A percentile compares a stretch with the other conserved stretches of the same genome.
These are phyloP conservation scores for Apiospora koreana DNA, from an alignment of 2,329 filamentous ascomycete species.

Conservation along the genomic window DNA sequence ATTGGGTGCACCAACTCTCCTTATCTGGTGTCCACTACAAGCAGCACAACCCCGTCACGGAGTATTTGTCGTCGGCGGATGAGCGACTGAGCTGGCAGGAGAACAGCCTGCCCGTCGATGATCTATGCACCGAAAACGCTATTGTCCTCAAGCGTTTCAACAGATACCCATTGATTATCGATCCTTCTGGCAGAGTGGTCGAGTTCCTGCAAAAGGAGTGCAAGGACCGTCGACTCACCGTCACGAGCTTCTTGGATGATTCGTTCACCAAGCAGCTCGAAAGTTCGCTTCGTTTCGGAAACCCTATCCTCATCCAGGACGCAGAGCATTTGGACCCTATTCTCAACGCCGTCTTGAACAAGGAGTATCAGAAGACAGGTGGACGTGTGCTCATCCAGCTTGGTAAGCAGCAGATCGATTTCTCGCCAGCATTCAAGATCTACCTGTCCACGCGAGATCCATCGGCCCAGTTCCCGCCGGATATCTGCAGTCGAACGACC, in stretches of 20 bases:
- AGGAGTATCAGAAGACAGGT: constrained; percentile 98
- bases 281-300: constrained; percentile 94
- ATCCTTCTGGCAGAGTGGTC: constrained; percentile 90
- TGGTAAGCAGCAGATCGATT: constrained; percentile 98
- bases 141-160: constrained; percentile 98
- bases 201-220: constrained; percentile 95
- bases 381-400: constrained; percentile 97
- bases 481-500: constrained; percentile 96
- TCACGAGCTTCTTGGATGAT: constrained; percentile 97
- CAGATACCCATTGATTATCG: constrained; percentile 95
- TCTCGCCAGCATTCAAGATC: constrained; percentile 93
- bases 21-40: constrained; percentile 95
- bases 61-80: constrained; percentile 95
- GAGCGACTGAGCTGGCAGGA: constrained; percentile 95
- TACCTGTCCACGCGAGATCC: constrained; percentile 96
- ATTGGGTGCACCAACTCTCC: constrained; percentile 92
- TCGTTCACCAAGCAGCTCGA: constrained; percentile 98
- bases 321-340: constrained; percentile 97
- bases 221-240: constrained; percentile 88
- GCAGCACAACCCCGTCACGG: constrained; percentile 88
- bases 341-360: constrained; percentile 97
- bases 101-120: constrained; percentile 89
- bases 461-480: constrained; percentile 91
- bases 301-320: constrained; percentile 97
- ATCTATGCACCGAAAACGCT: constrained; percentile 97